Percentiles rank a stretch among this genome's conserved stretches.
phyloP scores from a whole-genome alignment of 176 grass and related monocot genomes.

The Lolium rigidum region DNA sequence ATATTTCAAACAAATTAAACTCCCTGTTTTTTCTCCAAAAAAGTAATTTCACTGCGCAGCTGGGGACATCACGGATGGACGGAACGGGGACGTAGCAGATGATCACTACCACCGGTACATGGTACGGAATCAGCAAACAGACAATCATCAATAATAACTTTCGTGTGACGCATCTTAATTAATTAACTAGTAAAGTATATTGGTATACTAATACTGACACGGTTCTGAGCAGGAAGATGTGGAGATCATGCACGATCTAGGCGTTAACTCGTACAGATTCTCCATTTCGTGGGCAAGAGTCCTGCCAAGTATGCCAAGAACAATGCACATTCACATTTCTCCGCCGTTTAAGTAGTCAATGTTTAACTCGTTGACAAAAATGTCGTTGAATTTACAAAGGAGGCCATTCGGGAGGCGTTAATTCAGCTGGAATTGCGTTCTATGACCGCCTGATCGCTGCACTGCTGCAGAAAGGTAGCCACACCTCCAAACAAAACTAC shows the following conservation, averaged over 20 bases:
- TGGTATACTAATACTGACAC: not conserved
- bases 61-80: conserved; percentile 36
- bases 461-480: conserved; percentile 50
- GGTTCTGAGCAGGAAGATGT: conserved; percentile 52
- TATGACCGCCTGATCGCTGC: conserved; percentile 58
- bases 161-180: not conserved
- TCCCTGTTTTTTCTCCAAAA: too few relatives aligned
- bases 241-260: conserved; percentile 46
- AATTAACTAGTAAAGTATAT: not conserved
- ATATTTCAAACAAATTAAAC: too few relatives aligned
- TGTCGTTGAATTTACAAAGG: conserved; percentile 7
- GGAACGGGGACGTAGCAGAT: conserved; percentile 49
- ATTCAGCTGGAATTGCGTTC: conserved; percentile 58
- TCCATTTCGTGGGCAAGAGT: conserved; percentile 69
- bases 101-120: conserved; percentile 60
- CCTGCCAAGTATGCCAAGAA: conserved; percentile 44
- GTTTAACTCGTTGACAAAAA: not conserved
- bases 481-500: too few relatives aligned
- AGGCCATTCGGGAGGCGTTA: conserved; percentile 53
- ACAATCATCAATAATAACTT: not conserved
- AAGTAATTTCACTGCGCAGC: not conserved
- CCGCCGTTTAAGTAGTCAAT: too few relatives aligned
- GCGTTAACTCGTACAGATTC: conserved; percentile 61
- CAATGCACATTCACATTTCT: not conserved
- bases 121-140: conserved; percentile 23